Evolutionary conservation across 2,329 filamentous ascomycete species (phyloP).

Genomic region (Lojkania enalia): DNA sequence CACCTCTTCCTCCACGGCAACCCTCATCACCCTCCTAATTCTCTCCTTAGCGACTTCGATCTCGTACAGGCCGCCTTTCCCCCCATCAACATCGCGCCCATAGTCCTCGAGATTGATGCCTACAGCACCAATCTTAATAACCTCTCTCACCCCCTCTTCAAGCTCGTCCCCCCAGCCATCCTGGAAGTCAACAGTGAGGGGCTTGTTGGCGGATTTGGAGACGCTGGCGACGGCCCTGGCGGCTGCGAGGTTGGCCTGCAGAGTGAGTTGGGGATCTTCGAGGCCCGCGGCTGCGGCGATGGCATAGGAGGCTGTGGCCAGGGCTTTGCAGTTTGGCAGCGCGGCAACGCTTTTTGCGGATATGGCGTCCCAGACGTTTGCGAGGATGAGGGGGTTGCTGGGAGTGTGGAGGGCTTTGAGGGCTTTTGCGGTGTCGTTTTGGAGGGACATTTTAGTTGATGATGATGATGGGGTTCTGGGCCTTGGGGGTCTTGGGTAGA

Average conservation of each 20-base stretch:
- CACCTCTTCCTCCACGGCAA: slow-evolving; percentile 54
- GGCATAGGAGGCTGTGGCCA: slow-evolving; percentile 44
- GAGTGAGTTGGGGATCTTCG: slow-evolving; percentile 48
- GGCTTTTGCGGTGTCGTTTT: slow-evolving; percentile 16
- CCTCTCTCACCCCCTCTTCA: slow-evolving; percentile 48
- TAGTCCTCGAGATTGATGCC: slow-evolving; percentile 65
- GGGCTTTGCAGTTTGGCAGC: slow-evolving; percentile 49
- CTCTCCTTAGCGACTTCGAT: slow-evolving; percentile 54
- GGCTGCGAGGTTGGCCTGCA: slow-evolving; percentile 56
- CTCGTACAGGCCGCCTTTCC: slow-evolving; percentile 41
- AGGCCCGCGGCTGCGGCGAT: slow-evolving; percentile 38
- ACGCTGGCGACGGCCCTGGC: slow-evolving; percentile 52
- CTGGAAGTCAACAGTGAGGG: slow-evolving; percentile 62
- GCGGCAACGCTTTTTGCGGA: slow-evolving; percentile 53
- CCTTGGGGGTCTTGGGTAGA: not conserved
- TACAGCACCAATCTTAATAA: slow-evolving; percentile 57
- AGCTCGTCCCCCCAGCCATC: slow-evolving; percentile 61
- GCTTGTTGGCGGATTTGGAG: slow-evolving; percentile 47
- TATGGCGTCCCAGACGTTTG: slow-evolving; percentile 60
- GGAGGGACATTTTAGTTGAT: slow-evolving; percentile 14
- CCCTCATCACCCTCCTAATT: slow-evolving; percentile 49
- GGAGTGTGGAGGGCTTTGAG: slow-evolving; percentile 54
- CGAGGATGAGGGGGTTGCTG: slow-evolving; percentile 56
- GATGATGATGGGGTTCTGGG: not conserved
- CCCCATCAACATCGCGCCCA: slow-evolving; percentile 34